Percentiles rank a stretch among this genome's conserved stretches.
Evolutionary conservation across 2,329 filamentous ascomycete genomes (phyloP).

Genomic region (Cadophora sp.): DNA sequence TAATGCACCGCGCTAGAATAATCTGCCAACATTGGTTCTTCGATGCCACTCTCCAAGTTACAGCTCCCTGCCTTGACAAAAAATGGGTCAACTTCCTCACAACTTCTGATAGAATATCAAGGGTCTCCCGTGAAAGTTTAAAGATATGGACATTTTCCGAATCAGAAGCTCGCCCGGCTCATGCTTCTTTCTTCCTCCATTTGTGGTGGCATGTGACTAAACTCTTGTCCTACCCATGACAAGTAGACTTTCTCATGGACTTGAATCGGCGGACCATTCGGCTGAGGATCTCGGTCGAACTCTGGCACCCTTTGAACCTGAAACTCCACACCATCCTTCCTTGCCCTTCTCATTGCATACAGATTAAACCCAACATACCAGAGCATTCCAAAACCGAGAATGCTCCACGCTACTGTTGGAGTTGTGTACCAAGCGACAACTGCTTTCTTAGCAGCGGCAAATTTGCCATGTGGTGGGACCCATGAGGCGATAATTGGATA

Average conservation of each 20-base stretch:
- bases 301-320: slow-evolving; percentile 25
- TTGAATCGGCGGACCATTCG: slow-evolving; percentile 24
- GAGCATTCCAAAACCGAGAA: slow-evolving; percentile 20
- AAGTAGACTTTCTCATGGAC: slow-evolving; percentile 24
- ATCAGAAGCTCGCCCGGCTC: not conserved
- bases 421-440: slow-evolving; percentile 24
- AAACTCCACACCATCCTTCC: slow-evolving; percentile 27
- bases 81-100: too few relatives aligned
- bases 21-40: too few relatives aligned
- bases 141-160: too few relatives aligned
- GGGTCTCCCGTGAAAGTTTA: too few relatives aligned
- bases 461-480: not conserved
- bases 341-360: slow-evolving; percentile 17
- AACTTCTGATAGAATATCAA: too few relatives aligned
- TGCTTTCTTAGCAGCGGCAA: slow-evolving; percentile 10
- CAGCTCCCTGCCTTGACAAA: too few relatives aligned
- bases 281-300: slow-evolving; percentile 24
- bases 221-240: slow-evolving; percentile 25
- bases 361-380: slow-evolving; percentile 23
- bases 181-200: slow-evolving; percentile 8
- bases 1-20: too few relatives aligned
- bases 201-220: slow-evolving; percentile 11
- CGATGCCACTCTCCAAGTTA: too few relatives aligned
- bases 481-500: slow-evolving; percentile 1
- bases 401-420: slow-evolving; percentile 26